Percentiles rank a stretch among this genome's conserved stretches.
Conservation (phyloP, 148 eudicot species). For the Agrostemma githago region DNA sequence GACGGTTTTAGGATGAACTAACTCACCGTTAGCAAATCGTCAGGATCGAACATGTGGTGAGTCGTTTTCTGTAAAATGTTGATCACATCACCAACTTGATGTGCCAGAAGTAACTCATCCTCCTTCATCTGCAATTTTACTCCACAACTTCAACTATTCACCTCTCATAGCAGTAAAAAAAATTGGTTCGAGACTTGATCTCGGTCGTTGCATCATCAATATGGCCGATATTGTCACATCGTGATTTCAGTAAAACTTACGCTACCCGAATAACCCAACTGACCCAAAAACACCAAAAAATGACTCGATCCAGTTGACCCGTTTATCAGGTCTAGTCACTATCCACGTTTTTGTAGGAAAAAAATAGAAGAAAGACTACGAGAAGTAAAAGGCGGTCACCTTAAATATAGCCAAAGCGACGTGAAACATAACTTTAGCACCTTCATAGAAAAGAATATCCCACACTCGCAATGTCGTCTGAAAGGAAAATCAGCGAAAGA, state of each 20-base stretch:
- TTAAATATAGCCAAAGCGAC: constrained; percentile 90
- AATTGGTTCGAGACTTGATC: neutral
- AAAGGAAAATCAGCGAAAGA: constrained; percentile 8
- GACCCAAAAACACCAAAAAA: neutral
- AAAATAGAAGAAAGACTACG: no score
- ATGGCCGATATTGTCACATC: neutral
- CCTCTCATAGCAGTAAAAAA: neutral
- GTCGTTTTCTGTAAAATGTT: constrained; percentile 73
- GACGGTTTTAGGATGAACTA: constrained; percentile 5
- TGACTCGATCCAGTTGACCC: no score
- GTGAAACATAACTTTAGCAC: constrained; percentile 76
- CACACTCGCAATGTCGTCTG: constrained; percentile 97
- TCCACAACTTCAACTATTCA: neutral
- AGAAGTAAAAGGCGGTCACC: constrained; percentile 36
- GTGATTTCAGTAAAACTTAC: neutral
- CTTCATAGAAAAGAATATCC: constrained; percentile 96
- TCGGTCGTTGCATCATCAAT: neutral
- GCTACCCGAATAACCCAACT: neutral
- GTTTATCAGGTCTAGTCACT: no score
- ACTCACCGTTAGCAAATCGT: constrained; percentile 78
- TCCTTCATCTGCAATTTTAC: constrained; percentile 78
- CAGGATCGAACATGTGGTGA: constrained; percentile 98
- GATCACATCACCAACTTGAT: constrained; percentile 87
- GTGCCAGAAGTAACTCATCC: constrained; percentile 65
- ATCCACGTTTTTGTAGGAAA: no score